Base-by-base conservation (phyloP, 371 early-diverging fungal genomes). In the Chytridiales sp. region DNA sequence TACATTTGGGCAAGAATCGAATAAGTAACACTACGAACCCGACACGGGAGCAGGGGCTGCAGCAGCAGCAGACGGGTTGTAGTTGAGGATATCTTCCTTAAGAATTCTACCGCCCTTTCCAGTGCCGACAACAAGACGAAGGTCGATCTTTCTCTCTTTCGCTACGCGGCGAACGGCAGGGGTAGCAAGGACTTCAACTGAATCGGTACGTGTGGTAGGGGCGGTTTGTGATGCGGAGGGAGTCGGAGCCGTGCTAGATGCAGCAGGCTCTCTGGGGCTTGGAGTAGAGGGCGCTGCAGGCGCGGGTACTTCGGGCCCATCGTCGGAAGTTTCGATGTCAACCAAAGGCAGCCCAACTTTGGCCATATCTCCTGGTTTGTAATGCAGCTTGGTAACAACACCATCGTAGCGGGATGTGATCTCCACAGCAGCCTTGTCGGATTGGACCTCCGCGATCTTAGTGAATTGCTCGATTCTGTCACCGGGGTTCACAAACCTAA, bases 341-440 rank as follows among this genome's bases (percentile, higher is more conserved):
- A 96, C 92, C 43, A 97, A 79, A 6, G 97, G 91, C 15, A 79
- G 67, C n/a, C 98, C 98, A 8, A 97, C 97, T 61, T 81, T 83
- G 53, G 97, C 98, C 78, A 95, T 90, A 32, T 90, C 93, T 61
- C 94, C 93, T 15, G 85, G 81, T 27, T 82, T 77, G 73, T 95
- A 88, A 70, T 93, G 79, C 4, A 98, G 76, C 63, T 87, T 85
- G 24, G 66, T 71, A 29, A 98, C 76, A n/a, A 78, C 83, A 39
- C 98, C 98, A 52, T 93, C 86, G 67, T 83, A 98, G 15, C 97
- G 85, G 11, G 94, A 93, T 9, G 98, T 91, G 73, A 98, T 97
- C 70, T 98, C 97, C 17, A 95, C 97, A 0, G 98, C 91, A 5
- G 98, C 98, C 81, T 98, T 98, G 75, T 98, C 98, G 5, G 91